These are phyloP conservation scores for Exobasidium cylindrosporum DNA, from an alignment of 1,284 basidiomycete species.

Conservation along the genomic window DNA sequence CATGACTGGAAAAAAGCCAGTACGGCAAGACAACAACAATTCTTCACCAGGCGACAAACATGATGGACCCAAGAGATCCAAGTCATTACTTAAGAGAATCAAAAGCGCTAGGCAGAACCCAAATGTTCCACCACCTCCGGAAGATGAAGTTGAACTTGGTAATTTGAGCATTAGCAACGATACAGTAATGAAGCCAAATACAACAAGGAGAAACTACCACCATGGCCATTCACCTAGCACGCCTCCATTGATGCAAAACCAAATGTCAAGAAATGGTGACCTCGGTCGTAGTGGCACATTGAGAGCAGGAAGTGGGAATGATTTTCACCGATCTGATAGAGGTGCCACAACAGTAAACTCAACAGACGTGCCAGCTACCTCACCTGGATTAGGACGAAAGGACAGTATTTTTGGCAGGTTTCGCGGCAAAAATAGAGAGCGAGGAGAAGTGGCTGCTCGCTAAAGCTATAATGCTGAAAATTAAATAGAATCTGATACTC, in stretches of 20 bases:
- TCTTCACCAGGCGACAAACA: not conserved
- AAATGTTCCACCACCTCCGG: conserved; percentile 41
- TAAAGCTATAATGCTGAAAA: too few relatives aligned
- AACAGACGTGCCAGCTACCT: not conserved
- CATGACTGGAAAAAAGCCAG: conserved; percentile 36
- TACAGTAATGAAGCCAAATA: conserved; percentile 2
- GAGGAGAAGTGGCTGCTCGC: too few relatives aligned
- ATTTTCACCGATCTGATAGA: not conserved
- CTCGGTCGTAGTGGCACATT: conserved; percentile 13
- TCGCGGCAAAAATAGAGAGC: not conserved
- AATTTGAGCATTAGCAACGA: not conserved
- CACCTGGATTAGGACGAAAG: not conserved
- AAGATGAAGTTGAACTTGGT: conserved; percentile 32
- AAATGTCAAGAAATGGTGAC: not conserved
- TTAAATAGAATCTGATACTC: too few relatives aligned
- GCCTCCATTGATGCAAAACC: conserved; percentile 21
- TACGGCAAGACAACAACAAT: not conserved
- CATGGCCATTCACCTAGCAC: conserved; percentile 39
- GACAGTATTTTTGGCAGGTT: not conserved
- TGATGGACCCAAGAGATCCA: conserved; percentile 34
- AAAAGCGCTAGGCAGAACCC: conserved; percentile 36
- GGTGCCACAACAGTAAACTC: not conserved
- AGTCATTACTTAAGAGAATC: conserved; percentile 45
- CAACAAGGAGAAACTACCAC: conserved; percentile 19
- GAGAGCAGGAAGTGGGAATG: conserved; percentile 7